Evolutionary conservation across 495 filamentous ascomycete species (phyloP).

Genomic region (Podospora australis): DNA sequence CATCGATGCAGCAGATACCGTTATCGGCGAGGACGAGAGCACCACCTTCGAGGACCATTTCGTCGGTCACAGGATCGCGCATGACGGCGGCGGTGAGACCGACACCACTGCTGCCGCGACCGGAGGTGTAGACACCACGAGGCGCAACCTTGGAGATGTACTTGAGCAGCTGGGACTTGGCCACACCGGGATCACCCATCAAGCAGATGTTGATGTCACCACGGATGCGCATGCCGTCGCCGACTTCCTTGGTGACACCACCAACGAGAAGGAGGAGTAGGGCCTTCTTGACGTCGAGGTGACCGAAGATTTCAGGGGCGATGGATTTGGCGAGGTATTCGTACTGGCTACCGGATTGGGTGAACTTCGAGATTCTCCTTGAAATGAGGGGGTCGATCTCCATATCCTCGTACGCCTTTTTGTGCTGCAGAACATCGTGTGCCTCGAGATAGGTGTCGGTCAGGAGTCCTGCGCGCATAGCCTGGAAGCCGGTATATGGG

Average conservation of each 20-base stretch:
- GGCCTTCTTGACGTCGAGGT: constrained; percentile 96
- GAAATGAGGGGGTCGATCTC: constrained; percentile 65
- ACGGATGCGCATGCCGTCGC: constrained; percentile 95
- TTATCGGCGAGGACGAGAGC: constrained; percentile 95
- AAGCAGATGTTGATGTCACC: constrained; percentile 98
- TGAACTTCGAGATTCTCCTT: constrained; percentile 73
- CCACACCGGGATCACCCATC: constrained; percentile 99
- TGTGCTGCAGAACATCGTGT: constrained; percentile 89
- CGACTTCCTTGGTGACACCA: constrained; percentile 94
- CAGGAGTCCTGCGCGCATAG: constrained; percentile 86
- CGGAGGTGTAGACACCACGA: constrained; percentile 94
- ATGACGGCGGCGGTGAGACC: constrained; percentile 97
- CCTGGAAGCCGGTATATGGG: constrained; percentile 95
- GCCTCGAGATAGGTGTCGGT: constrained; percentile 97
- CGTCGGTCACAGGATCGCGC: constrained; percentile 96
- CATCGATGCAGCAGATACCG: constrained; percentile 98
- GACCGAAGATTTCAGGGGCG: constrained; percentile 94
- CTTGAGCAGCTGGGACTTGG: constrained; percentile 95
- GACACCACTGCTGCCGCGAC: constrained; percentile 90
- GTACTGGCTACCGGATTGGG: constrained; percentile 81
- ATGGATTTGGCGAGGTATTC: constrained; percentile 92
- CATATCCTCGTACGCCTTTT: constrained; percentile 91
- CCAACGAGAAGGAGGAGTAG: constrained; percentile 90
- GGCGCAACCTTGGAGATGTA: constrained; percentile 98
- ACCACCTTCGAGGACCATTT: constrained; percentile 97